A percentile compares a stretch with the other conserved stretches of the same genome.
Evolutionary conservation across 768 basidiomycete genomes (phyloP).

Genomic region (Vararia minispora): DNA sequence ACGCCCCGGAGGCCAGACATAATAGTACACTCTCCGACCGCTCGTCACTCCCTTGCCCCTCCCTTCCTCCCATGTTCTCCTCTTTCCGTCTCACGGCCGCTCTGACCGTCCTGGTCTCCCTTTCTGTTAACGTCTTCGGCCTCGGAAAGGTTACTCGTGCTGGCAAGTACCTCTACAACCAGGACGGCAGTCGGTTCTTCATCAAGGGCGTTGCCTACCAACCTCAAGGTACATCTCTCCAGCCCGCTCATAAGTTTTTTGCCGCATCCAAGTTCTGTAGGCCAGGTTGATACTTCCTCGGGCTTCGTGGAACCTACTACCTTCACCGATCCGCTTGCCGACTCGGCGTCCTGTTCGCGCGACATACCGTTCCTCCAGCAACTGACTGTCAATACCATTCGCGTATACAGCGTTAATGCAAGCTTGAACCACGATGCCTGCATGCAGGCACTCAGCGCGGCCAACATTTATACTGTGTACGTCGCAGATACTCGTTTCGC

Average conservation of each 20-base stretch:
- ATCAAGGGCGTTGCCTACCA: constrained; percentile 87
- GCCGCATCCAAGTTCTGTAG: too few relatives aligned
- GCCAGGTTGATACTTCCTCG: constrained; percentile 27
- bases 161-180: constrained; percentile 75
- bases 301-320: constrained; percentile 61
- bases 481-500: constrained; percentile 17
- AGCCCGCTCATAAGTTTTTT: too few relatives aligned
- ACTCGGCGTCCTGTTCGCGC: constrained; percentile 54
- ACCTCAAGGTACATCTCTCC: constrained; percentile 46
- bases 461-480: constrained; percentile 86
- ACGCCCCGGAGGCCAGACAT: too few relatives aligned
- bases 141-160: constrained; percentile 55
- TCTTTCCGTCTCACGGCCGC: constrained; percentile 15
- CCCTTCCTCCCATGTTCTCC: constrained; percentile 17
- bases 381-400: constrained; percentile 71
- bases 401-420: constrained; percentile 81
- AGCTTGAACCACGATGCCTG: constrained; percentile 78
- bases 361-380: constrained; percentile 71
- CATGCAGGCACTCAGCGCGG: constrained; percentile 65
- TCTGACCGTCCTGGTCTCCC: constrained; percentile 28
- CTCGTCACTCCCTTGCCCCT: not conserved
- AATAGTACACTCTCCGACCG: not conserved
- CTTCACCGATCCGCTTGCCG: constrained; percentile 72
- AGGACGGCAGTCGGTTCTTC: constrained; percentile 69
- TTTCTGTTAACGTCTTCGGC: constrained; percentile 47